Percentiles rank a stretch among this genome's conserved stretches.
Conservation (phyloP, 2,329 filamentous ascomycete genomes). For the Botrytis porri region DNA sequence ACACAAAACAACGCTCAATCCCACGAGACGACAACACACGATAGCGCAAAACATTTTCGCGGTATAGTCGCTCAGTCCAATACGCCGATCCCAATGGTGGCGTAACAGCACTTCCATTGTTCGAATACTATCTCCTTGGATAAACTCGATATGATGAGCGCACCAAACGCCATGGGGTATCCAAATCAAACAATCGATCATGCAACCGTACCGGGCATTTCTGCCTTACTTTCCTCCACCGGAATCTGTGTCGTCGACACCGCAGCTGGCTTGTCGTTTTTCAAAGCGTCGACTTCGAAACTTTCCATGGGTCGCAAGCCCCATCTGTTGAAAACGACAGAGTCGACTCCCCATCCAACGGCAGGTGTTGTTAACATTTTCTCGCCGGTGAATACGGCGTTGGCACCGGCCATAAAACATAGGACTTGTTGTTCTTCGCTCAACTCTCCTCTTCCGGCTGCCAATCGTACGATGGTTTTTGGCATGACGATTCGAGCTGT, state of each 20-base stretch:
- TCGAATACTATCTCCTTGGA: conserved; percentile 42
- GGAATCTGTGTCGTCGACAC: not conserved
- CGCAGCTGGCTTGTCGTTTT: conserved; percentile 3
- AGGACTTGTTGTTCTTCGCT: conserved; percentile 83
- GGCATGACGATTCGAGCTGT: conserved; percentile 83
- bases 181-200: not conserved
- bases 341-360: conserved; percentile 87
- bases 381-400: conserved; percentile 92
- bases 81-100: conserved; percentile 48
- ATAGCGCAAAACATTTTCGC: conserved; percentile 57
- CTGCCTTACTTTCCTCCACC: not conserved
- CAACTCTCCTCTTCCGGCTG: conserved; percentile 80
- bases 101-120: conserved; percentile 47
- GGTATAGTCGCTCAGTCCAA: conserved; percentile 40
- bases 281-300: conserved; percentile 35
- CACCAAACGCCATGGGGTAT: conserved; percentile 34
- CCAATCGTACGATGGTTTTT: conserved; percentile 79
- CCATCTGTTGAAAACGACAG: conserved; percentile 78
- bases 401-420: conserved; percentile 88
- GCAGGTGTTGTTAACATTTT: conserved; percentile 94
- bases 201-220: conserved; percentile 2
- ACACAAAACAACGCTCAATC: conserved; percentile 22
- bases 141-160: conserved; percentile 35
- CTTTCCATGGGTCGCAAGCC: conserved; percentile 73
- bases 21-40: conserved; percentile 37